A percentile compares a stretch with the other conserved stretches of the same genome.
Evolutionary conservation across 2,329 filamentous ascomycete species (phyloP).

Genomic region (Colletotrichum noveboracense): DNA sequence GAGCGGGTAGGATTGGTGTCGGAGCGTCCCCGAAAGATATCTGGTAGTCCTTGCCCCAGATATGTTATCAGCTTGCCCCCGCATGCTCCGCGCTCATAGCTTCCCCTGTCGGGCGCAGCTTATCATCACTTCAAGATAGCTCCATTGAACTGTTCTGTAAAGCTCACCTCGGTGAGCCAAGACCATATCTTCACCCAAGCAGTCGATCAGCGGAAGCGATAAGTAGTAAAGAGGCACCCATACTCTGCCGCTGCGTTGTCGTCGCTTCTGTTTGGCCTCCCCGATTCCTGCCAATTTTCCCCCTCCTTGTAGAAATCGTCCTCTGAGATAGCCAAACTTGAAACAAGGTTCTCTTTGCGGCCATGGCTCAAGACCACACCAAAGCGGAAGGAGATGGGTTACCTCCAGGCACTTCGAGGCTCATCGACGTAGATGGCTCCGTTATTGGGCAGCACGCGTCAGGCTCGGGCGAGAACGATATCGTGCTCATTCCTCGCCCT

Average conservation of each 20-base stretch:
- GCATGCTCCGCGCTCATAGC: background rate
- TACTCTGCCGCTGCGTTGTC: background rate
- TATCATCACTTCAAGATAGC: background rate
- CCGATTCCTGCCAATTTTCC: background rate
- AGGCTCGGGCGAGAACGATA: conserved; percentile 14
- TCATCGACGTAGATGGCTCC: conserved; percentile 8
- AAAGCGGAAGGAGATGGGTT: background rate
- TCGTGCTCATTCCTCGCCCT: conserved; percentile 28
- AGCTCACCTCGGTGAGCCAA: background rate
- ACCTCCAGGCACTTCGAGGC: conserved; percentile 1
- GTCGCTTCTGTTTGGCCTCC: background rate
- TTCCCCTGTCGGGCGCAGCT: background rate
- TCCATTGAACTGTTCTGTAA: background rate
- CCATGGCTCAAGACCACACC: background rate
- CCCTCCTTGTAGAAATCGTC: background rate
- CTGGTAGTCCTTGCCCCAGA: background rate
- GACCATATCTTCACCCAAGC: background rate
- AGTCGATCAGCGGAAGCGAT: background rate
- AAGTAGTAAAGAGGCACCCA: background rate
- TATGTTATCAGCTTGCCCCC: background rate
- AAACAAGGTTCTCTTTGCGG: fast-evolving
- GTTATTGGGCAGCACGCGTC: background rate
- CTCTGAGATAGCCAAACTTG: background rate
- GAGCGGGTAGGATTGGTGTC: background rate
- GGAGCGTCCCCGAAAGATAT: background rate